Evolutionary conservation across 176 grass and related monocot genomes (phyloP), one percentile per base, ranked within the genome.

Genomic region (Tillandsia leiboldiana): DNA sequence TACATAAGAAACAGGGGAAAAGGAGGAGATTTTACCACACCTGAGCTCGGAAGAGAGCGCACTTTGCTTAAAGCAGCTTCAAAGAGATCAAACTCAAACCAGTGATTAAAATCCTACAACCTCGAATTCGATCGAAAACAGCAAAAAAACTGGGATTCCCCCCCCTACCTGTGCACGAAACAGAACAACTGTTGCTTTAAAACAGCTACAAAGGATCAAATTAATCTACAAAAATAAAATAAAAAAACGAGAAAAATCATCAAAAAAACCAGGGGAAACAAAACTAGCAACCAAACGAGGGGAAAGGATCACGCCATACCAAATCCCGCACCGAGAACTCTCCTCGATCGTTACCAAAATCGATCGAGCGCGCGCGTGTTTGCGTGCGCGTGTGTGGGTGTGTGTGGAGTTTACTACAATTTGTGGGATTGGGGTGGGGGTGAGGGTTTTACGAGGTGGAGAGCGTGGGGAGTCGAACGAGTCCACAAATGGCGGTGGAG

Each of bases 91-190:
- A 57, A 57, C 1, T 10, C 3, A 61, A 61, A 42, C 3, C n/a
- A 61, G 22, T 18, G 10, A 61, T 20, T 9, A 7, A 61, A 20
- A 9, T 3, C 56, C n/a, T 23, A 7, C 9, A 61, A 61, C 56
- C 15, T 18, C 8, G 56, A 61, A 61, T 23, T 61, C 56, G 56
- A 61, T 61, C 56, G 10, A 61, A 61, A 61, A 61, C 56, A 61
- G 8, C 72, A 77, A 57, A n/a, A 83, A 87, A 83, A 80, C 76
- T 80, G 81, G 85, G 80, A 76, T 80, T 87, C 65, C 49, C 56
- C 67, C n/a, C 7, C 9, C 67, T 75, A 88, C 76, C 82, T 80
- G 69, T 73, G 73, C 70, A 49, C 80, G 79, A 57, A 74, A 68
- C 85, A 65, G 61, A 77, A 73, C 85, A 85, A 85, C 77, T 65